Conservation (phyloP, 2,329 filamentous ascomycete species). For the Sclerotinia nivalis region DNA sequence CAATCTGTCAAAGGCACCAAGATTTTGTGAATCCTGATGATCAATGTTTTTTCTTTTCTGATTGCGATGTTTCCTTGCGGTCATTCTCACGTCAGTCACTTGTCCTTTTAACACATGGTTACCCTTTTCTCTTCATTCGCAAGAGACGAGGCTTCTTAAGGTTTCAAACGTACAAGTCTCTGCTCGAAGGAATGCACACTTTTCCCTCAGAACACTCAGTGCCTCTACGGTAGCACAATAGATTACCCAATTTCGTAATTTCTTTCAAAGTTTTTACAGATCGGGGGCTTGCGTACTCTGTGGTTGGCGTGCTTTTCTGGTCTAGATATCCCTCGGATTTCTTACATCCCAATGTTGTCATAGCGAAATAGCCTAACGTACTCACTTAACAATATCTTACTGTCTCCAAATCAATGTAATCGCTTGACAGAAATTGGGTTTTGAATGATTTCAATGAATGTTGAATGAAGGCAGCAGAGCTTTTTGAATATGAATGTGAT, state of each 20-base stretch:
- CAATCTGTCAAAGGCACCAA: slow-evolving; percentile 41
- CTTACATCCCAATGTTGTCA: slow-evolving; percentile 20
- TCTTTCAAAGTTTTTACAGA: slow-evolving; percentile 34
- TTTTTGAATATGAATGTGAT: slow-evolving; percentile 3
- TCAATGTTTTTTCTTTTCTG: slow-evolving; percentile 42
- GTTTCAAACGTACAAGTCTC: slow-evolving; percentile 38
- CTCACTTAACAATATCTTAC: slow-evolving; percentile 16
- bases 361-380: slow-evolving; percentile 21
- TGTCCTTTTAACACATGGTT: slow-evolving; percentile 28
- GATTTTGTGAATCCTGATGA: slow-evolving; percentile 43
- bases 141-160: slow-evolving; percentile 33
- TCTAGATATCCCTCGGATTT: slow-evolving; percentile 37
- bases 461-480: not conserved
- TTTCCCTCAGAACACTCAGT: slow-evolving; percentile 33
- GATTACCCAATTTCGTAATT: slow-evolving; percentile 32
- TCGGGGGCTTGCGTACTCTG: slow-evolving; percentile 32
- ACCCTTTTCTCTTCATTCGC: slow-evolving; percentile 31
- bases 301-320: slow-evolving; percentile 35
- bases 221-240: slow-evolving; percentile 38
- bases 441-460: not conserved
- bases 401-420: slow-evolving; percentile 13
- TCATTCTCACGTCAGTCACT: slow-evolving; percentile 21
- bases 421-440: not conserved
- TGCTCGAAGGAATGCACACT: slow-evolving; percentile 39
- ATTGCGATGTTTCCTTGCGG: slow-evolving; percentile 36